Percentiles rank a stretch among this genome's conserved stretches.
Evolutionary conservation across 768 basidiomycete species (phyloP).

Genomic region (Psilocybe cubensis): DNA sequence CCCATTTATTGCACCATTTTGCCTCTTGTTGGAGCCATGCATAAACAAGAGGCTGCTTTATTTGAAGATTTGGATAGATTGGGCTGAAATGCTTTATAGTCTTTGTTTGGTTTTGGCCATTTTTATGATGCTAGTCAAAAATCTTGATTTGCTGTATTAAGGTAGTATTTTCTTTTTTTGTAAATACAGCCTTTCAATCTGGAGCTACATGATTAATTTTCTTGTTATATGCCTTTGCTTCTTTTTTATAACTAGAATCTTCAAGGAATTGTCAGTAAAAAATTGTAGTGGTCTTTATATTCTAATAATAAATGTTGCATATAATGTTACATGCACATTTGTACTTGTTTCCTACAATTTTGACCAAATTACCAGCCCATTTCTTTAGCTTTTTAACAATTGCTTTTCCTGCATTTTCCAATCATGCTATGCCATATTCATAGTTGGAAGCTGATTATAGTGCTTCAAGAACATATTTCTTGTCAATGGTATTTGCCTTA

Average conservation of each 20-base stretch:
- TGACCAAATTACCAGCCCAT: constrained; percentile 13
- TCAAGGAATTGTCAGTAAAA: not conserved
- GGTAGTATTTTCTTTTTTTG: constrained; percentile 34
- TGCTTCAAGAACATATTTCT: constrained; percentile 13
- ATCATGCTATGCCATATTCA: constrained; percentile 74
- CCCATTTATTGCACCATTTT: constrained; percentile 24
- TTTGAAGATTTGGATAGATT: constrained; percentile 33
- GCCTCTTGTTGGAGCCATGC: constrained; percentile 35
- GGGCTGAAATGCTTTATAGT: constrained; percentile 33
- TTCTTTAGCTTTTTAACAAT: constrained; percentile 14
- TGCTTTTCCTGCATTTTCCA: constrained; percentile 52
- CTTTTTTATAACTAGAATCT: constrained; percentile 17
- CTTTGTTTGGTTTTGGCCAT: constrained; percentile 32
- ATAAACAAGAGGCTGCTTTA: constrained; percentile 37
- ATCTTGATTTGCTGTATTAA: constrained; percentile 37
- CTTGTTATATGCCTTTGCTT: constrained; percentile 3
- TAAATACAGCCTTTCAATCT: constrained; percentile 2
- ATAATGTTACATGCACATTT: constrained; percentile 13
- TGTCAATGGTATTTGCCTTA: constrained; percentile 18
- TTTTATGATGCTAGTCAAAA: constrained; percentile 36
- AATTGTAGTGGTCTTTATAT: too few relatives aligned
- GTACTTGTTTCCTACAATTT: constrained; percentile 17
- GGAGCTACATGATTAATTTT: not conserved
- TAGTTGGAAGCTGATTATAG: constrained; percentile 59
- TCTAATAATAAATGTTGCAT: not conserved